Conservation (phyloP, 139 green algal species). For the Coelastrella sp. region DNA sequence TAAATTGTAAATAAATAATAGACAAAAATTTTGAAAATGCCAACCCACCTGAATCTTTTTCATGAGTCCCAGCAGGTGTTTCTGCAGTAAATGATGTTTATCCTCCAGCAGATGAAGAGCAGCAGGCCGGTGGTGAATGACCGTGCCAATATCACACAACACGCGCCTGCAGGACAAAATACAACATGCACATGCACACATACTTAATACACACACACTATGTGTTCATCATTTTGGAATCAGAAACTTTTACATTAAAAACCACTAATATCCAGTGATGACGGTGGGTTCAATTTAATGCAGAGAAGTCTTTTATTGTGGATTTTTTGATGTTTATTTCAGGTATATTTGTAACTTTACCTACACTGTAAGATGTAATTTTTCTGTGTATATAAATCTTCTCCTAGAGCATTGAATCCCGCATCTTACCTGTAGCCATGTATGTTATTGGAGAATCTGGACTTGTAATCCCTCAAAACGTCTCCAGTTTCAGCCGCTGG, state of each 20-base stretch:
- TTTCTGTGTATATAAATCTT: not conserved
- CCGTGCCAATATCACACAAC: conserved; percentile 49
- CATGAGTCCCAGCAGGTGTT: conserved; percentile 17
- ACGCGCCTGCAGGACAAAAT: conserved; percentile 49
- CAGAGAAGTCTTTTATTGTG: not conserved
- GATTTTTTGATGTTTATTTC: not conserved
- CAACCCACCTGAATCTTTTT: not conserved
- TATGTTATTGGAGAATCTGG: conserved; percentile 19
- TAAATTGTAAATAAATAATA: too few species aligned
- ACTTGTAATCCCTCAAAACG: not conserved
- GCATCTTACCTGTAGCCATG: not conserved
- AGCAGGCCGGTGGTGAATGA: conserved; percentile 39
- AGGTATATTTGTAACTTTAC: not conserved
- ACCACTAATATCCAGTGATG: too few species aligned
- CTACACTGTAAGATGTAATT: not conserved
- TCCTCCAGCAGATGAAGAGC: conserved; percentile 44
- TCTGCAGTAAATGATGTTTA: not conserved
- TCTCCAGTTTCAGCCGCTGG: not conserved
- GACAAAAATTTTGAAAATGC: too few species aligned
- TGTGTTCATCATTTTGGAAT: not conserved
- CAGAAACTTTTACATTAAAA: too few species aligned
- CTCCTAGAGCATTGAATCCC: not conserved
- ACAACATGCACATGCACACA: not conserved
- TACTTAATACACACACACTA: not conserved
- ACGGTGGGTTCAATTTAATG: too few species aligned